Evolutionary conservation across 371 early-diverging fungal genomes (phyloP).

Genomic region (Coemansia sp.): DNA sequence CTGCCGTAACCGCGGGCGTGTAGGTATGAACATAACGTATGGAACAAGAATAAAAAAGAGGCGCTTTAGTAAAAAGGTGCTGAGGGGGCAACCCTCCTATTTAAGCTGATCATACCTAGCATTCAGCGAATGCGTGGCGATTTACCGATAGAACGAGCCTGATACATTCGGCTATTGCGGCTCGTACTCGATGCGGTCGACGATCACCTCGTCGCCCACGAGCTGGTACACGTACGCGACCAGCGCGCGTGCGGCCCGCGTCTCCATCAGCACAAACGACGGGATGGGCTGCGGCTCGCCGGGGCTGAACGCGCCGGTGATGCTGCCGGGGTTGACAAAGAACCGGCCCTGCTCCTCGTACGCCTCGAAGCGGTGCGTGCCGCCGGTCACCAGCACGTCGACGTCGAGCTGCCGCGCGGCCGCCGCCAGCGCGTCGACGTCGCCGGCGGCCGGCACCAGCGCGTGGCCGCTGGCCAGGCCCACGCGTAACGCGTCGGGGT

Average conservation of each 20-base stretch:
- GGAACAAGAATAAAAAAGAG: too few relatives aligned
- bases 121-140: too few relatives aligned
- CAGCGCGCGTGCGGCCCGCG: conserved; percentile 71
- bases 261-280: conserved; percentile 93
- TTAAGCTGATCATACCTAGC: too few relatives aligned
- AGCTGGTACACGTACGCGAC: conserved; percentile 91
- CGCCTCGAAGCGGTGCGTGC: conserved; percentile 88
- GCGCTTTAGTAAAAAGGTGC: too few relatives aligned
- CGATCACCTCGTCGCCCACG: conserved; percentile 86
- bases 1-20: too few relatives aligned
- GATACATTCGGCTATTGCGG: too few relatives aligned
- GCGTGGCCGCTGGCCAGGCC: conserved; percentile 91
- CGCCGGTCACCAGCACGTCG: conserved; percentile 84
- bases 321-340: conserved; percentile 93
- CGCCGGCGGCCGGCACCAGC: conserved; percentile 81
- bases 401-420: conserved; percentile 87
- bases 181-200: conserved; percentile 83
- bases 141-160: too few relatives aligned
- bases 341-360: conserved; percentile 86
- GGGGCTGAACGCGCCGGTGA: conserved; percentile 79
- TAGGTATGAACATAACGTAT: too few relatives aligned
- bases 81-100: too few relatives aligned
- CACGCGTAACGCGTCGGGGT: conserved; percentile 68
- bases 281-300: conserved; percentile 61
- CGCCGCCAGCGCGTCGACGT: conserved; percentile 73